These are phyloP conservation scores for Carex sylvatica DNA, from an alignment of 202 grass and related monocot species.

Conservation along the genomic window DNA sequence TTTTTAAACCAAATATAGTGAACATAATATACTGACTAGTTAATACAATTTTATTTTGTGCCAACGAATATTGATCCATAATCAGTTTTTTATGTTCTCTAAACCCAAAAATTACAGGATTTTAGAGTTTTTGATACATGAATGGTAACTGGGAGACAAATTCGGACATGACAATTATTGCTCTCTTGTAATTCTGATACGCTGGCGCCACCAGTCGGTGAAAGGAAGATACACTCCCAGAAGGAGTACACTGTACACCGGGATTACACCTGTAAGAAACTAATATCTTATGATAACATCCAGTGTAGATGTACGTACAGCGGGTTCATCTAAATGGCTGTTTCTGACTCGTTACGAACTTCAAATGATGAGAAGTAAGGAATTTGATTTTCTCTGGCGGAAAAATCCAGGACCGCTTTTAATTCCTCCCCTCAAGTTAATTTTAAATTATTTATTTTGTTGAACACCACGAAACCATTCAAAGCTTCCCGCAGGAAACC, in stretches of 20 bases:
- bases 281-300: background rate
- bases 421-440: background rate
- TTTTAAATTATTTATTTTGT: too few relatives aligned
- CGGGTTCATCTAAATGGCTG: background rate
- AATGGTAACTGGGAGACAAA: background rate
- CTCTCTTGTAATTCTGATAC: background rate
- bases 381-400: background rate
- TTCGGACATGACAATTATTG: background rate
- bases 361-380: background rate
- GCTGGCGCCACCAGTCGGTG: background rate
- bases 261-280: background rate
- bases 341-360: background rate
- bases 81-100: background rate
- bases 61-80: background rate
- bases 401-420: too few relatives aligned
- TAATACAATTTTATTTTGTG: background rate
- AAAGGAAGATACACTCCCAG: background rate
- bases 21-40: too few relatives aligned
- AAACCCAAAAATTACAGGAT: background rate
- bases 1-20: too few relatives aligned
- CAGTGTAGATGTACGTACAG: background rate
- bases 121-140: background rate
- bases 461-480: too few relatives aligned
- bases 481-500: background rate
- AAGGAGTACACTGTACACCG: background rate